These are phyloP conservation scores for Aspergillus nanangensis DNA, from an alignment of 495 filamentous ascomycete species.

Conservation along the genomic window DNA sequence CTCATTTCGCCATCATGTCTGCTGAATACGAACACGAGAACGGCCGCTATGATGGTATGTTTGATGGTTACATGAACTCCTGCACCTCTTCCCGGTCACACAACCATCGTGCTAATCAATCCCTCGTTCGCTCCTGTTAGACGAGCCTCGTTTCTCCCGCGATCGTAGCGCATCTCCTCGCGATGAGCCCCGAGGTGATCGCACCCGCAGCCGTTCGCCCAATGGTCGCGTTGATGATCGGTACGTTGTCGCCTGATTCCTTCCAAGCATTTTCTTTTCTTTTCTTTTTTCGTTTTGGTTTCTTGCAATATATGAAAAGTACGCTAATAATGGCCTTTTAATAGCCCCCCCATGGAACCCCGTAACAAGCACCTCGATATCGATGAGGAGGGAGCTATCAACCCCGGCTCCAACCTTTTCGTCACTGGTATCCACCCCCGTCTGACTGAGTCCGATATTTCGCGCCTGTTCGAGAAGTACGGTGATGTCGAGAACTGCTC, in stretches of 20 bases:
- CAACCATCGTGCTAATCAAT: slow-evolving; percentile 19
- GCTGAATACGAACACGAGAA: slow-evolving; percentile 88
- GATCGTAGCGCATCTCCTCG: slow-evolving; percentile 93
- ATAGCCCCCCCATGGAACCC: slow-evolving; percentile 31
- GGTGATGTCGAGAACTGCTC: slow-evolving; percentile 98
- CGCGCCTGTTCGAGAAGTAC: slow-evolving; percentile 96
- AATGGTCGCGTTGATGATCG: slow-evolving; percentile 63
- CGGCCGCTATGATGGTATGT: slow-evolving; percentile 81
- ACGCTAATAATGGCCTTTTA: too few species aligned
- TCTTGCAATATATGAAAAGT: background rate
- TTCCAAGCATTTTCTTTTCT: background rate
- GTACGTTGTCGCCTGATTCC: slow-evolving; percentile 46
- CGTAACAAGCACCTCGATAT: slow-evolving; percentile 50
- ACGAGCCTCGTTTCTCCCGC: slow-evolving; percentile 80
- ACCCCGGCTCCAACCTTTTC: slow-evolving; percentile 96
- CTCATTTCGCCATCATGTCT: slow-evolving; percentile 32
- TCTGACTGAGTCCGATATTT: slow-evolving; percentile 84
- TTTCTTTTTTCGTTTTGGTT: background rate
- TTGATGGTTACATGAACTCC: slow-evolving; percentile 3
- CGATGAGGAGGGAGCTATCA: slow-evolving; percentile 76
- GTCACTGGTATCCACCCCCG: slow-evolving; percentile 97
- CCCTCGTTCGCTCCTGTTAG: slow-evolving; percentile 33
- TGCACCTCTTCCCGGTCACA: slow-evolving; percentile 5
- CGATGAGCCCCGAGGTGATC: slow-evolving; percentile 64
- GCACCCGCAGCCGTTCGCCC: slow-evolving; percentile 74